Evolutionary conservation across 108 stramenopile genomes (phyloP).

Genomic region (Parietichytrium sp.): DNA sequence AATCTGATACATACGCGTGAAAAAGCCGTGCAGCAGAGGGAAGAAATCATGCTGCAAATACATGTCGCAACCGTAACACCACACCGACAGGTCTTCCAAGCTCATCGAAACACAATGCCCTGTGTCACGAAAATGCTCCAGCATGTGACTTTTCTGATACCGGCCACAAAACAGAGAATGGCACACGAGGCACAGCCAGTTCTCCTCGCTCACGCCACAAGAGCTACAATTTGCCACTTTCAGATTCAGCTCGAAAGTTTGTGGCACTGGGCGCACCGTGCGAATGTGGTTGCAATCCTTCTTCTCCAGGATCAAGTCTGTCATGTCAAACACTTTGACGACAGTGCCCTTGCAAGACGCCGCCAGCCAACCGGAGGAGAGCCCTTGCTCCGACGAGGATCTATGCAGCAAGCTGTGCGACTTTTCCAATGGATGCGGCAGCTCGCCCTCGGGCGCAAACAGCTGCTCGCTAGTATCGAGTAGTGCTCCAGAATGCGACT

Average conservation of each 20-base stretch:
- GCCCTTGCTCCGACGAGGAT: too few relatives aligned
- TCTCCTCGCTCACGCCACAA: background rate
- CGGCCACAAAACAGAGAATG: conserved; percentile 11
- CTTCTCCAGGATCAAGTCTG: background rate
- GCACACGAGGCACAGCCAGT: conserved; percentile 32
- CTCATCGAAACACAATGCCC: conserved; percentile 19
- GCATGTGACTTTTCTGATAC: conserved; percentile 11
- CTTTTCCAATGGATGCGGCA: too few relatives aligned
- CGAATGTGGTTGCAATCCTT: background rate
- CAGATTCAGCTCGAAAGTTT: background rate
- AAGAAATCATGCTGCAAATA: conserved; percentile 6
- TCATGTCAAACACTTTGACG: background rate
- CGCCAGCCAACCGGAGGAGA: too few relatives aligned
- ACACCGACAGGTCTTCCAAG: conserved; percentile 5
- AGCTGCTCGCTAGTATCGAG: too few relatives aligned
- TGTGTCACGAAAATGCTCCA: background rate
- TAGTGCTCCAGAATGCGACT: too few relatives aligned
- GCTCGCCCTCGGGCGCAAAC: too few relatives aligned
- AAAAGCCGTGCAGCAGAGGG: conserved; percentile 3
- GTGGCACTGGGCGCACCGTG: background rate
- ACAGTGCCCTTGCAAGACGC: background rate
- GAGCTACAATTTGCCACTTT: background rate
- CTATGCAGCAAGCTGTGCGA: too few relatives aligned
- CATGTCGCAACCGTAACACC: conserved; percentile 33
- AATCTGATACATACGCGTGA: background rate